phyloP scores from a whole-genome alignment of 495 filamentous ascomycete species.

The Delitschia confertaspora region DNA sequence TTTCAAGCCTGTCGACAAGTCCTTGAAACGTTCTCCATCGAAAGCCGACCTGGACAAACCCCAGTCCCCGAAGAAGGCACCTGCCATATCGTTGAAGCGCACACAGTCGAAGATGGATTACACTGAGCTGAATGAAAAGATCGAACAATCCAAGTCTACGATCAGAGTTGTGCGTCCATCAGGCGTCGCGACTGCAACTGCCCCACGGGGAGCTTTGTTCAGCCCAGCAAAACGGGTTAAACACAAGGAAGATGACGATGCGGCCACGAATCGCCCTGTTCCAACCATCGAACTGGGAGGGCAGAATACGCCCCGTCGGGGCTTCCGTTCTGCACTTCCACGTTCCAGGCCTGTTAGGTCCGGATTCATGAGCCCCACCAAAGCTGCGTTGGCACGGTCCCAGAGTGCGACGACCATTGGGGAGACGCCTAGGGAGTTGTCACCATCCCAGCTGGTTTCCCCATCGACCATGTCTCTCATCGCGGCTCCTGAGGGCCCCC shows the following conservation, averaged over 20 bases:
- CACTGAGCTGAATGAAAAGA: slow-evolving; percentile 31
- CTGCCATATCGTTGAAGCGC: slow-evolving; percentile 16
- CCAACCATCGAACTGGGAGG: slow-evolving; percentile 37
- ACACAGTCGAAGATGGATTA: slow-evolving; percentile 36
- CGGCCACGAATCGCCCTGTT: slow-evolving; percentile 45
- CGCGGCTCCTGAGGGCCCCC: slow-evolving; percentile 11
- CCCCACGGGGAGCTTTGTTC: too few species aligned
- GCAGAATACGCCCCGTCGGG: slow-evolving; percentile 23
- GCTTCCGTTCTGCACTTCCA: slow-evolving; percentile 26
- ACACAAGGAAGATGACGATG: slow-evolving; percentile 49
- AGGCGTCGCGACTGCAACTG: slow-evolving; percentile 6
- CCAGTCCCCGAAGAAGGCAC: slow-evolving; percentile 25
- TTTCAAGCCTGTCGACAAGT: slow-evolving; percentile 45
- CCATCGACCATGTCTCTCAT: slow-evolving; percentile 22
- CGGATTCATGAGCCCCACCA: slow-evolving; percentile 68
- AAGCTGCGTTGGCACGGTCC: slow-evolving; percentile 61
- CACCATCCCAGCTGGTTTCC: slow-evolving; percentile 47
- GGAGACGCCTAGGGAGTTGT: slow-evolving; percentile 41
- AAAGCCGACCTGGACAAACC: slow-evolving; percentile 62
- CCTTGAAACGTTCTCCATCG: slow-evolving; percentile 66
- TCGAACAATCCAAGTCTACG: slow-evolving; percentile 32
- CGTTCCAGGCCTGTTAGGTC: slow-evolving; percentile 41
- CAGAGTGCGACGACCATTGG: slow-evolving; percentile 50
- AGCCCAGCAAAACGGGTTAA: slow-evolving; percentile 54
- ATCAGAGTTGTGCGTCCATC: slow-evolving; percentile 13